Evolutionary conservation across 306 rosid genomes (phyloP).

Genomic region (Acacia melanoxylon): DNA sequence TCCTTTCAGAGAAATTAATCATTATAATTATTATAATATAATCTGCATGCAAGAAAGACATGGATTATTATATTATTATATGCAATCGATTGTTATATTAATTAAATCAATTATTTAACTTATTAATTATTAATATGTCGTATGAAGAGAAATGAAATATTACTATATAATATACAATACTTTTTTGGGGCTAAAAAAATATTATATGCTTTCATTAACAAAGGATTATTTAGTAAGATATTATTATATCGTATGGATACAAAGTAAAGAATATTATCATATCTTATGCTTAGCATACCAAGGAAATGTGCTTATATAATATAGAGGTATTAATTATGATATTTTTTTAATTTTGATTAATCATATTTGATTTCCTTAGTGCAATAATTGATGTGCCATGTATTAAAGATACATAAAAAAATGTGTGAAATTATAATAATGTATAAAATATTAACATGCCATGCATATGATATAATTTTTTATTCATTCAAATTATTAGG

Average conservation of each 20-base stretch:
- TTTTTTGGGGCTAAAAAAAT: neutral
- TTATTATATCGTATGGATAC: neutral
- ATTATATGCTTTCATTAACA: neutral
- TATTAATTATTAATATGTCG: too few relatives aligned
- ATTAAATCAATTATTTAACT: too few relatives aligned
- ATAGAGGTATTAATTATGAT: neutral
- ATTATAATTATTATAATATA: neutral
- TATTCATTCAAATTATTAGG: neutral
- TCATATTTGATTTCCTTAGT: neutral
- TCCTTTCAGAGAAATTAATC: neutral
- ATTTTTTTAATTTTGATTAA: neutral
- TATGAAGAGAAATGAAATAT: too few relatives aligned
- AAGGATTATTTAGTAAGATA: neutral
- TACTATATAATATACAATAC: too few relatives aligned
- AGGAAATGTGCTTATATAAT: neutral
- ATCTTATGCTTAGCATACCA: neutral
- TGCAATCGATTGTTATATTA: neutral
- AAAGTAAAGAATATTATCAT: neutral
- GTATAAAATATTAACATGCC: neutral
- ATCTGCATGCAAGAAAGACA: neutral
- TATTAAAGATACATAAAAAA: neutral
- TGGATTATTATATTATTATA: neutral
- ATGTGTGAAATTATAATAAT: neutral
- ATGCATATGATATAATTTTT: neutral
- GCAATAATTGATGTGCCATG: neutral